A percentile compares a stretch with the other conserved stretches of the same genome.
Conservation (phyloP, 164 flowering plant genomes). For the Vitis rupestris region DNA sequence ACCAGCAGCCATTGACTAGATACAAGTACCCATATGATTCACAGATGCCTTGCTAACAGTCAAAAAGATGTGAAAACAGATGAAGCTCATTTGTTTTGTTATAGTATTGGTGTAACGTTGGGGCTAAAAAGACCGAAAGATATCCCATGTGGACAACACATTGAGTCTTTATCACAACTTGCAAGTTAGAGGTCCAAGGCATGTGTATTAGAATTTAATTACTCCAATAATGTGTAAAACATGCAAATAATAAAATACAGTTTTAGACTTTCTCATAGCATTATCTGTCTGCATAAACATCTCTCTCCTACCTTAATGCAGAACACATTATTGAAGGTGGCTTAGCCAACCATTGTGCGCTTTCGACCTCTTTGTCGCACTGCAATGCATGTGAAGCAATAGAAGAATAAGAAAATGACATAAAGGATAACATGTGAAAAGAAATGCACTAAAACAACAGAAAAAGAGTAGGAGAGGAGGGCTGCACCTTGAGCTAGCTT, state of each 20-base stretch:
- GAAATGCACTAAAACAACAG: not conserved
- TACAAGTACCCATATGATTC: no score
- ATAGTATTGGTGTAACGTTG: no score
- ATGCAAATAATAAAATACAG: not conserved
- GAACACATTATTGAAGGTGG: not conserved
- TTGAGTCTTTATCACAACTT: not conserved
- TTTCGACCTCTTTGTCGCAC: slow-evolving; percentile 87
- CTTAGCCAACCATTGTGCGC: slow-evolving; percentile 86
- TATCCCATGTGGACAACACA: no score
- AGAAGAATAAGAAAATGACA: not conserved
- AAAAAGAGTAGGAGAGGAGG: not conserved
- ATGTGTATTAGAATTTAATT: not conserved
- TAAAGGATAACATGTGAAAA: not conserved
- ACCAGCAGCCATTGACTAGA: no score
- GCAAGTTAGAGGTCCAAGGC: not conserved
- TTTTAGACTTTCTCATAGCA: not conserved
- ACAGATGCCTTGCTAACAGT: no score
- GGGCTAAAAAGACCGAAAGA: no score
- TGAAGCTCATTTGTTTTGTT: no score
- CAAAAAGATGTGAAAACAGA: no score
- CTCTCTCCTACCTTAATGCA: slow-evolving; percentile 10
- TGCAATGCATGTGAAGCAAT: slow-evolving; percentile 20
- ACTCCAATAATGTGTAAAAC: not conserved
- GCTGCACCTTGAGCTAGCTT: slow-evolving; percentile 84
- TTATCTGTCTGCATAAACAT: slow-evolving; percentile 4